Conservation (phyloP, 2,329 filamentous ascomycete genomes). For the Fusarium compactum region DNA sequence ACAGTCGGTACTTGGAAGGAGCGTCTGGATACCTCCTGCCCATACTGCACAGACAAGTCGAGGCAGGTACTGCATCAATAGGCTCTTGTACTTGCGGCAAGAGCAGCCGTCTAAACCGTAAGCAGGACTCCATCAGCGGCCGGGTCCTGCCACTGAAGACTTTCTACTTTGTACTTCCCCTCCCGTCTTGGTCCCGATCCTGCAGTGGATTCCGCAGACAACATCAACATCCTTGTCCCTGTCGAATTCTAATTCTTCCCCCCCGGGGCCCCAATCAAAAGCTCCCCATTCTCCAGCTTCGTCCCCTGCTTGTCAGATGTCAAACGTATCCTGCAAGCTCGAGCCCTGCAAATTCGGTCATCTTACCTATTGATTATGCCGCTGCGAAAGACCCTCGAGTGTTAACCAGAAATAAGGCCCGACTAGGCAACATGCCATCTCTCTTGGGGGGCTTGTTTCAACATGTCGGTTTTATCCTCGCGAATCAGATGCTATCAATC, state of each 20-base stretch:
- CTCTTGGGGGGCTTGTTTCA: constrained; percentile 14
- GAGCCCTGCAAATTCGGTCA: constrained; percentile 5
- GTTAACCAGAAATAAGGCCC: constrained; percentile 41
- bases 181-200: not conserved
- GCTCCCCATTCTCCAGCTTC: constrained; percentile 31
- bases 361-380: constrained; percentile 30
- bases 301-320: constrained; percentile 39
- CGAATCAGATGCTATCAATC: constrained; percentile 31
- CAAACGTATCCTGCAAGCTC: constrained; percentile 28
- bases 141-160: constrained; percentile 31
- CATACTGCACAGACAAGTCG: rapidly evolving
- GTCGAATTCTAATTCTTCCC: constrained; percentile 5
- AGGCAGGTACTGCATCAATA: constrained; percentile 30
- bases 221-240: constrained; percentile 4
- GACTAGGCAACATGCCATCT: constrained; percentile 41
- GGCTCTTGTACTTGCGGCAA: constrained; percentile 28
- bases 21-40: not conserved
- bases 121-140: constrained; percentile 38
- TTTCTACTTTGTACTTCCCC: not conserved
- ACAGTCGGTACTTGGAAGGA: constrained; percentile 6
- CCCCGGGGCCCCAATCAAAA: constrained; percentile 36
- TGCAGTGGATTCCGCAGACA: not conserved
- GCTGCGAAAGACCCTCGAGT: not conserved
- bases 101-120: constrained; percentile 39
- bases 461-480: constrained; percentile 9